phyloP scores from a whole-genome alignment of 108 stramenopile species.

The Cyclostephanos invisitatus region DNA sequence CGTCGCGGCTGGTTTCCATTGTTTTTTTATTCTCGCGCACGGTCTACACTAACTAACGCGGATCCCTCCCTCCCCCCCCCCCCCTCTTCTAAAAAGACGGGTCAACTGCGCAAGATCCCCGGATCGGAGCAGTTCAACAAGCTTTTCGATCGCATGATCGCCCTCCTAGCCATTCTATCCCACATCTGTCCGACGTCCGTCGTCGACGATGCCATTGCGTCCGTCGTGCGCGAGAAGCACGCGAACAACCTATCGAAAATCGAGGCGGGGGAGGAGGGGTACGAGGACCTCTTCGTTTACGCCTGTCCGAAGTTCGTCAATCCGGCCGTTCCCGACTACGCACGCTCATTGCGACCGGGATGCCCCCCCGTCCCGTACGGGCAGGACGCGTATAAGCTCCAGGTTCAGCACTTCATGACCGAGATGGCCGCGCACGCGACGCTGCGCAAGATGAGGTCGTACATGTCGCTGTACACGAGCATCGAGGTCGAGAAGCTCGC shows the following conservation, averaged over 20 bases:
- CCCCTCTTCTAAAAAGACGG: conserved; percentile 40
- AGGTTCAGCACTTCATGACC: conserved; percentile 81
- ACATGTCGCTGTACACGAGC: conserved; percentile 95
- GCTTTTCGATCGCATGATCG: conserved; percentile 87
- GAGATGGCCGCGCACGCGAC: conserved; percentile 78
- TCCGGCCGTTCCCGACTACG: conserved; percentile 81
- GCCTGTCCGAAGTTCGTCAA: conserved; percentile 94
- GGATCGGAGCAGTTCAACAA: conserved; percentile 83
- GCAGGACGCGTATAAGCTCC: conserved; percentile 77
- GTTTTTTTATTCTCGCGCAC: neutral
- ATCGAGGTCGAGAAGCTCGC: conserved; percentile 89
- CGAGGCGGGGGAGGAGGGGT: conserved; percentile 77
- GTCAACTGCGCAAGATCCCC: conserved; percentile 73
- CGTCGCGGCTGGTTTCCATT: too few relatives aligned
- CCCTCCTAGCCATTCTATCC: conserved; percentile 80
- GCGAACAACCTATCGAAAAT: conserved; percentile 81
- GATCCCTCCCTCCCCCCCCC: neutral
- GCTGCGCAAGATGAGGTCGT: conserved; percentile 86
- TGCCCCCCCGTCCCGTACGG: conserved; percentile 40
- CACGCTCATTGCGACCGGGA: conserved; percentile 32
- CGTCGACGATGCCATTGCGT: conserved; percentile 78
- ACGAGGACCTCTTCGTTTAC: conserved; percentile 84
- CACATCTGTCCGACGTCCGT: conserved; percentile 65
- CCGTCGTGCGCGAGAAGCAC: conserved; percentile 87
- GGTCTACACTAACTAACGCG: neutral